Conservation (phyloP, 2,329 filamentous ascomycete species). For the Xylariaceae sp. region DNA sequence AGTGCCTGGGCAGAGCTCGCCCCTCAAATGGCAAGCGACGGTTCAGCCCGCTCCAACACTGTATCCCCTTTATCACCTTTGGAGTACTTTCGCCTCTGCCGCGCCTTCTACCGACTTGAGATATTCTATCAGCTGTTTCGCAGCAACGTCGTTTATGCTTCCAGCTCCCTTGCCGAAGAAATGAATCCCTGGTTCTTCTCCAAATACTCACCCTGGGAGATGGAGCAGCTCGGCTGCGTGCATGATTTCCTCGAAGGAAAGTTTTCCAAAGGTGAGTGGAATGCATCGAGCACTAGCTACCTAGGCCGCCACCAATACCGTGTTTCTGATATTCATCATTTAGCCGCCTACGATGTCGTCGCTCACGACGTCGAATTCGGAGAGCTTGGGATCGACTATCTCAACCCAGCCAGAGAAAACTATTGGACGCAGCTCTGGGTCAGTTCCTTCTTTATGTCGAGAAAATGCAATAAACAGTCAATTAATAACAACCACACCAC, state of each 20-base stretch:
- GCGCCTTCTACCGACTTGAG: constrained; percentile 16
- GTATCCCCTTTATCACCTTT: constrained; percentile 11
- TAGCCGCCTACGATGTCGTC: constrained; percentile 12
- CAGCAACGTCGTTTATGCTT: no score
- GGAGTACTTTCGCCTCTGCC: constrained; percentile 13
- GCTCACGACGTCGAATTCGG: constrained; percentile 15
- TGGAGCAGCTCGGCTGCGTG: constrained; percentile 15
- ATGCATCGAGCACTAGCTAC: no score
- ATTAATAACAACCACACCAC: no score
- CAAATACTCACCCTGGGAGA: constrained; percentile 14
- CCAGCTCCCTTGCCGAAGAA: no score
- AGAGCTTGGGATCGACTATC: constrained; percentile 6
- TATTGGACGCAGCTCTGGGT: no score
- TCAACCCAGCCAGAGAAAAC: no score
- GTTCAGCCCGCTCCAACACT: no score
- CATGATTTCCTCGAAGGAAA: constrained; percentile 13
- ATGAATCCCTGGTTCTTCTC: constrained; percentile 12
- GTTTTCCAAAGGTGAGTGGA: constrained; percentile 13
- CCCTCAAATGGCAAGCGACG: no score
- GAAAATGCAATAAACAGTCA: no score
- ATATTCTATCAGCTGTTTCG: constrained; percentile 14
- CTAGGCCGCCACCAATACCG: no score
- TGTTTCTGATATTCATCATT: constrained; percentile 2
- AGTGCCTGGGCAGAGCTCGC: constrained; percentile 9
- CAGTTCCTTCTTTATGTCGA: no score